Evolutionary conservation across 495 filamentous ascomycete species (phyloP), one percentile per base, ranked within the genome.

Genomic region (Hypoxylon perforatum): DNA sequence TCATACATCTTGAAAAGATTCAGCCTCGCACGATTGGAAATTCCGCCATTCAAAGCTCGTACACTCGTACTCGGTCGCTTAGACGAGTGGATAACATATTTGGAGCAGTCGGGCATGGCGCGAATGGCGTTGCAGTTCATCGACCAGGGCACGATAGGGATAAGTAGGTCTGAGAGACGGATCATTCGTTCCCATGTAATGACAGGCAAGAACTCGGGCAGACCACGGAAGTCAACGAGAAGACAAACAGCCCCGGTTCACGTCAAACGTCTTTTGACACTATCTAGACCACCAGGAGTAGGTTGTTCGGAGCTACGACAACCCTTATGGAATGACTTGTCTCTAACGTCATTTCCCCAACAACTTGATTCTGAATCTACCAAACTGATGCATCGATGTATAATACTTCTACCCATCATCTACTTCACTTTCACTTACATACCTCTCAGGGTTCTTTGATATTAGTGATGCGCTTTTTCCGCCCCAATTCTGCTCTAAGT

Each of bases 131-230:
- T 55, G 51, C 51, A 55, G 33, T 55, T 55, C 18, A 41, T 55
- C 51, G 25, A 55, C 41, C 51, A 55, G 36, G 25, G 17, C 3
- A 12, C 51, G 15, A 41, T 15, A 41, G 38, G 14, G 38, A 55
- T 55, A 38, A 41, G 51, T 8, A 36, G 51, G 35, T 19, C 36
- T 19, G 14, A 55, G 33, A 14, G 51, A 17, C 28, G 51, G 33
- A 22, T 28, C 15, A 55, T 55, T 55, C 51, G 51, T 22, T 55
- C 51, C 1, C 51, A 55, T 25, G 51, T 55, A 5, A 55, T 55
- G 51, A 55, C 23, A 28, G 51, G 51, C 51, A 55, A 55, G 15
- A 55, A 55, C 22, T 33, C 51, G 51, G 51, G 51, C 4, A 38
- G 51, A 30, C 51, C 51, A 28, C 51, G 51, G 17, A 36, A 18